phyloP scores from a whole-genome alignment of 1,284 basidiomycete species.

The Flammula alnicola region DNA sequence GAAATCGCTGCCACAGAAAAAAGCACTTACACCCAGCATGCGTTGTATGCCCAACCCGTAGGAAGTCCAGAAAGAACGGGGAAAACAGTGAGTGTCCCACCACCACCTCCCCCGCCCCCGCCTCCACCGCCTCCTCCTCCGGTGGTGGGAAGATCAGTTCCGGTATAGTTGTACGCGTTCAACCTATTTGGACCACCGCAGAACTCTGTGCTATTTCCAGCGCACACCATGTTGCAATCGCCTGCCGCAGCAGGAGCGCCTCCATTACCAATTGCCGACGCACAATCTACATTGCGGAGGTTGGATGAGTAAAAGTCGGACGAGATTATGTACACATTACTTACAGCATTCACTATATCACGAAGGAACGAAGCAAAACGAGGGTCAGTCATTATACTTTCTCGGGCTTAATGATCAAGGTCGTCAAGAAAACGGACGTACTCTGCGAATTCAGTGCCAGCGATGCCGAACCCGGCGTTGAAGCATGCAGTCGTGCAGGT shows the following conservation, averaged over 20 bases:
- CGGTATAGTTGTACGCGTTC: conserved; percentile 69
- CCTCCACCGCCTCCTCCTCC: conserved; percentile 41
- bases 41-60: conserved; percentile 50
- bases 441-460: conserved; percentile 60
- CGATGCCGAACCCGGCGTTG: conserved; percentile 57
- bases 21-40: conserved; percentile 61
- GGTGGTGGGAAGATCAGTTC: conserved; percentile 51
- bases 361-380: conserved; percentile 5
- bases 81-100: conserved; percentile 38
- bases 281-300: conserved; percentile 52
- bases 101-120: conserved; percentile 43
- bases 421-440: conserved; percentile 36
- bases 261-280: conserved; percentile 46
- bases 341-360: conserved; percentile 48
- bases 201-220: conserved; percentile 60
- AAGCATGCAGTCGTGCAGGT: conserved; percentile 67
- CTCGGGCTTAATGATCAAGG: no score
- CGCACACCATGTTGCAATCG: conserved; percentile 69
- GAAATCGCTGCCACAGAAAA: not conserved
- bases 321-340: conserved; percentile 23
- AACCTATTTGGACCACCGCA: conserved; percentile 70
- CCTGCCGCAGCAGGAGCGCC: conserved; percentile 48
- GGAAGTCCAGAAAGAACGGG: conserved; percentile 57
- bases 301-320: not conserved
- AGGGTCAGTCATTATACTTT: no score